Conservation (phyloP, 1,139 yeast genomes). For the Candida sanyaensis region DNA sequence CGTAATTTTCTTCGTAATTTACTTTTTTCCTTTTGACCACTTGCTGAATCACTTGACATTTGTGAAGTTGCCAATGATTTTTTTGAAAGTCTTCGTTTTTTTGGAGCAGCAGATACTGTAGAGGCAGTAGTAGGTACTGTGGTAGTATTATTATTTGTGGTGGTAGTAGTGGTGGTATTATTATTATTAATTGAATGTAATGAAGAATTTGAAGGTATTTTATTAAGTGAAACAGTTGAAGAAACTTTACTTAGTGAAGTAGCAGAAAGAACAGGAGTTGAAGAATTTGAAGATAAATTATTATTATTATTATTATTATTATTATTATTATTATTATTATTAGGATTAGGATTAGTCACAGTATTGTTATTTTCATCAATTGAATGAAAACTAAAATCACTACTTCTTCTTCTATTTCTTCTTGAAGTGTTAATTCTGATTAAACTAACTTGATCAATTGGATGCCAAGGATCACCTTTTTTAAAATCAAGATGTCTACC, state of each 20-base stretch:
- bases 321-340: neutral
- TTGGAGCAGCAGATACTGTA: neutral
- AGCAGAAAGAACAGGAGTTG: neutral
- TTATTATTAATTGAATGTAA: neutral
- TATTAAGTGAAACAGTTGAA: neutral
- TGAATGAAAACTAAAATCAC: constrained; percentile 7
- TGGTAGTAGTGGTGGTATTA: neutral
- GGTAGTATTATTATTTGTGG: neutral
- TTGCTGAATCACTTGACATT: constrained; percentile 14
- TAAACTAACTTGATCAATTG: constrained; percentile 16
- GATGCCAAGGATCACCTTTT: constrained; percentile 23
- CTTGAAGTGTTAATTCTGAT: constrained; percentile 15
- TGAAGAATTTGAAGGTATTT: constrained; percentile 1
- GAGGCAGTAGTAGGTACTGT: neutral
- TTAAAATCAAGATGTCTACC: constrained; percentile 22
- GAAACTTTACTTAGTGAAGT: neutral
- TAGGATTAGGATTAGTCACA: neutral
- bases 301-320: neutral
- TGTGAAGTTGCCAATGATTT: constrained; percentile 17
- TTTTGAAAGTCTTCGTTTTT: constrained; percentile 14
- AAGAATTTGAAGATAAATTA: neutral
- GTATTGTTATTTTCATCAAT: neutral
- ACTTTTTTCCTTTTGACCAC: constrained; percentile 20
- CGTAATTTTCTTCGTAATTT: constrained; percentile 20
- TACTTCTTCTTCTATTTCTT: constrained; percentile 16